These are phyloP conservation scores for Alternaria metachromatica DNA, from an alignment of 2,329 filamentous ascomycete genomes.

Conservation along the genomic window DNA sequence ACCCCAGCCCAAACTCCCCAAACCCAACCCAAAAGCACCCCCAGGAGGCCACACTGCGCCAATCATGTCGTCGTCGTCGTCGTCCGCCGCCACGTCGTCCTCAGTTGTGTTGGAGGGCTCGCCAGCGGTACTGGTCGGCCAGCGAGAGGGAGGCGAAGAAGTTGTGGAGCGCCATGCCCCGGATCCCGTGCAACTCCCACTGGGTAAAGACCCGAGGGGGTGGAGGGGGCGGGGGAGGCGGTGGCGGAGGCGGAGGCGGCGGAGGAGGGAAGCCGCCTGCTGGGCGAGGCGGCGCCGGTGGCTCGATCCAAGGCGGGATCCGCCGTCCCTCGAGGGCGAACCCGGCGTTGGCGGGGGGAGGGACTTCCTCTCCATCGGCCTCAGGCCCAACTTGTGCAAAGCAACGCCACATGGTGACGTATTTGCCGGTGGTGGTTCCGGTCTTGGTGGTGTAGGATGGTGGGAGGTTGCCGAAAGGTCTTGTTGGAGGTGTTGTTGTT, in stretches of 20 bases:
- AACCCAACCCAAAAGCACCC: not conserved
- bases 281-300: not conserved
- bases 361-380: not conserved
- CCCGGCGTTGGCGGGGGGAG: not conserved
- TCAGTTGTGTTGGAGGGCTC: not conserved
- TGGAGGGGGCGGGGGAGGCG: not conserved
- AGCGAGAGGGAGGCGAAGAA: not conserved
- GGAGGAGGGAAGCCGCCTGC: not conserved
- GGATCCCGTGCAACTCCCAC: not conserved
- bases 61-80: not conserved
- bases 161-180: not conserved
- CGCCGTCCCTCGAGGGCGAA: not conserved
- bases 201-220: not conserved
- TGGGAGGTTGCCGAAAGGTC: not conserved
- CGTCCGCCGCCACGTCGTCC: not conserved
- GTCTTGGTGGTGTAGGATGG: not conserved
- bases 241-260: not conserved
- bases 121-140: not conserved
- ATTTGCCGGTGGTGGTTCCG: not conserved
- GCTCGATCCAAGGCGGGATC: too few species aligned
- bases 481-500: not conserved
- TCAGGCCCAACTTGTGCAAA: not conserved
- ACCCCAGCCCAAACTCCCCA: not conserved
- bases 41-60: not conserved
- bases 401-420: not conserved